A percentile compares a stretch with the other conserved stretches of the same genome.
Conservation (phyloP, 1,284 basidiomycete species). For the Boletus smithii region DNA sequence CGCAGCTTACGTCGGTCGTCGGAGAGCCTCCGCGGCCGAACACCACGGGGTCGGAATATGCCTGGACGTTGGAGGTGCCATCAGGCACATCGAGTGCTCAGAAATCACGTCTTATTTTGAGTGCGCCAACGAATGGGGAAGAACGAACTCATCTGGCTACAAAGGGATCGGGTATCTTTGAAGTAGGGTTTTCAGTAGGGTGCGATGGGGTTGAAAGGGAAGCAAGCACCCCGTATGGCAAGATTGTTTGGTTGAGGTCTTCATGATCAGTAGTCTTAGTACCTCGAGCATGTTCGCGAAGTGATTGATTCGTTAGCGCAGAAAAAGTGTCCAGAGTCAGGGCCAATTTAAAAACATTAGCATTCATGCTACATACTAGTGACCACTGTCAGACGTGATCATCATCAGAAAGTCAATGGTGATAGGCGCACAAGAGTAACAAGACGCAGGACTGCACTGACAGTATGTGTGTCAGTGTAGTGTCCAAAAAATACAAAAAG, state of each 20-base stretch:
- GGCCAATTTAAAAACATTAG: no score
- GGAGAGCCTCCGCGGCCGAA: slow-evolving; percentile 37
- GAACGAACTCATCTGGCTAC: slow-evolving; percentile 37
- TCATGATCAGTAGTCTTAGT: no score
- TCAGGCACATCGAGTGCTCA: background rate
- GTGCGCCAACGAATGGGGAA: slow-evolving; percentile 33
- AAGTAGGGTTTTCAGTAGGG: slow-evolving; percentile 47
- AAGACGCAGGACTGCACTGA: no score
- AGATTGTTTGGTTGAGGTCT: slow-evolving; percentile 38
- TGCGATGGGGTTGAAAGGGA: slow-evolving; percentile 27
- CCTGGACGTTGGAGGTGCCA: slow-evolving; percentile 40
- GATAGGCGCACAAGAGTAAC: no score
- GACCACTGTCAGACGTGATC: no score
- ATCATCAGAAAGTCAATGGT: no score
- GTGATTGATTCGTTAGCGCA: no score
- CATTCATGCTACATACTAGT: no score
- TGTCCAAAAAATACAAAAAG: no score
- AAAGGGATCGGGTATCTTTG: slow-evolving; percentile 43
- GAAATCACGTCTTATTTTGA: slow-evolving; percentile 38
- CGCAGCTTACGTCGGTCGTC: slow-evolving; percentile 46
- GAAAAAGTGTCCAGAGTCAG: no score
- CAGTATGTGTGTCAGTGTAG: no score
- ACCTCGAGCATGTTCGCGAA: no score
- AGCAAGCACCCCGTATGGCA: slow-evolving; percentile 43
- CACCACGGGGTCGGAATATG: slow-evolving; percentile 1